These are phyloP conservation scores for Phialophora tarda DNA, from an alignment of 2,329 filamentous ascomycete species.

Conservation along the genomic window DNA sequence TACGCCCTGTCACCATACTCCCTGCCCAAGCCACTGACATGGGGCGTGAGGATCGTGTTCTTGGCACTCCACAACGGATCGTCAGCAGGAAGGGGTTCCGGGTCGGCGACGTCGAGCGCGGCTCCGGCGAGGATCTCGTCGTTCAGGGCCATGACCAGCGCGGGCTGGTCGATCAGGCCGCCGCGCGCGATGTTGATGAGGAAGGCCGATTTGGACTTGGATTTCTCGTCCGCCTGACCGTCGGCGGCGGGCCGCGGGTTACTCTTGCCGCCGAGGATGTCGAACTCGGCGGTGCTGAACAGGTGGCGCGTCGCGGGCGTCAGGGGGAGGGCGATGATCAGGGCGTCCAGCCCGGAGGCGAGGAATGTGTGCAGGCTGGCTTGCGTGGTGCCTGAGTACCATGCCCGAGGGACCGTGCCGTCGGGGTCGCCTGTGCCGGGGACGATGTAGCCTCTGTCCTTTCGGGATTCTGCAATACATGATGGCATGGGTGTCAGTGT, in stretches of 20 bases:
- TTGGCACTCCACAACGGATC: conserved; percentile 72
- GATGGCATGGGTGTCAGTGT: neutral
- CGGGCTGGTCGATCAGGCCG: conserved; percentile 64
- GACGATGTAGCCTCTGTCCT: conserved; percentile 70
- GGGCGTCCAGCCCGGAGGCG: conserved; percentile 60
- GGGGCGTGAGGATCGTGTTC: conserved; percentile 72
- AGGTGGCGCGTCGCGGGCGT: conserved; percentile 62
- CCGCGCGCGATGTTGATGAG: conserved; percentile 75
- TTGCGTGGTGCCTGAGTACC: conserved; percentile 63
- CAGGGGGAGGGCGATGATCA: conserved; percentile 63
- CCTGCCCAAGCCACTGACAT: conserved; percentile 62
- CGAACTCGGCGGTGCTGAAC: conserved; percentile 61
- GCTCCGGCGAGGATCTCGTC: conserved; percentile 65
- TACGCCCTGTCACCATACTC: conserved; percentile 64
- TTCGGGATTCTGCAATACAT: conserved; percentile 58
- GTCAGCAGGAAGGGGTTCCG: conserved; percentile 73
- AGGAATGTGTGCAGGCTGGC: conserved; percentile 60
- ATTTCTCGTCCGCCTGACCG: conserved; percentile 13
- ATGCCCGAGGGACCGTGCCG: conserved; percentile 60
- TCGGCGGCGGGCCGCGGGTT: conserved; percentile 1
- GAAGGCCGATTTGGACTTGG: conserved; percentile 42
- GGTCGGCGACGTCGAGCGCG: conserved; percentile 78
- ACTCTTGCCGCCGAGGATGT: conserved; percentile 49
- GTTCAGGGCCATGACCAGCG: conserved; percentile 67
- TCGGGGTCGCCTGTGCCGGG: conserved; percentile 68